Evolutionary conservation across 2,329 filamentous ascomycete species (phyloP).

Genomic region (Boeremia lycopersici): DNA sequence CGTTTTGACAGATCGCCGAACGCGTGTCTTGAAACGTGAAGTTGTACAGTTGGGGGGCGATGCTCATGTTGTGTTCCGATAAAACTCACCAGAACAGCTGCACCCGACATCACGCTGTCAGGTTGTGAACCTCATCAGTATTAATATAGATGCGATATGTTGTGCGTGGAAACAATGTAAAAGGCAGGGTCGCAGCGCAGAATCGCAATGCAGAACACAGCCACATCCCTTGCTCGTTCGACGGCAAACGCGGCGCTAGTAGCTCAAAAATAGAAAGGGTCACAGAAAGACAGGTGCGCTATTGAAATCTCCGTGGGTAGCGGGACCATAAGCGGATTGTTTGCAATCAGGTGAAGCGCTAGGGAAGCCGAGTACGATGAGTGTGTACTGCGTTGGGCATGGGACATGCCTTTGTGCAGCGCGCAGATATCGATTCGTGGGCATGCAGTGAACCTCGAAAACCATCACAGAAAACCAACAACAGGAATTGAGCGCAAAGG

Average conservation of each 20-base stretch:
- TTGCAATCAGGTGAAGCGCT: conserved; percentile 14
- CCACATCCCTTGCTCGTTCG: conserved; percentile 15
- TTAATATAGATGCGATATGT: conserved; percentile 5
- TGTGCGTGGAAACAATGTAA: conserved; percentile 4
- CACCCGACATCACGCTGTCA: background rate
- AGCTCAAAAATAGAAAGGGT: conserved; percentile 13
- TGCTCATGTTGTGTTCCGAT: conserved; percentile 1
- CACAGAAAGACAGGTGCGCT: conserved; percentile 4
- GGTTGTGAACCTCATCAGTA: conserved; percentile 2
- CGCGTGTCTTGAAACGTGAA: conserved; percentile 2
- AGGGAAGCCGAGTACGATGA: conserved; percentile 11
- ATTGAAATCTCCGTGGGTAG: conserved; percentile 15
- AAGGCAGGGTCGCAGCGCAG: conserved; percentile 1
- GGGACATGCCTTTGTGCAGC: conserved; percentile 4
- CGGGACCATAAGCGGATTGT: background rate
- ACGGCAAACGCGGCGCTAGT: conserved; percentile 2
- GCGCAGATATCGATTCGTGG: conserved; percentile 10
- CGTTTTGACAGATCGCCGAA: background rate
- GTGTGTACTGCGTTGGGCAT: conserved; percentile 14
- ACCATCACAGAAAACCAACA: background rate
- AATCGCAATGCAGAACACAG: conserved; percentile 6
- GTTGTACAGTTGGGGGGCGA: conserved; percentile 6
- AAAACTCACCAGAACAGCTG: background rate
- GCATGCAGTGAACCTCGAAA: conserved; percentile 2
- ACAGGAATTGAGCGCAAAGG: conserved; percentile 1